phyloP scores from a whole-genome alignment of 768 basidiomycete species.

The Leccinum aurantiacum region DNA sequence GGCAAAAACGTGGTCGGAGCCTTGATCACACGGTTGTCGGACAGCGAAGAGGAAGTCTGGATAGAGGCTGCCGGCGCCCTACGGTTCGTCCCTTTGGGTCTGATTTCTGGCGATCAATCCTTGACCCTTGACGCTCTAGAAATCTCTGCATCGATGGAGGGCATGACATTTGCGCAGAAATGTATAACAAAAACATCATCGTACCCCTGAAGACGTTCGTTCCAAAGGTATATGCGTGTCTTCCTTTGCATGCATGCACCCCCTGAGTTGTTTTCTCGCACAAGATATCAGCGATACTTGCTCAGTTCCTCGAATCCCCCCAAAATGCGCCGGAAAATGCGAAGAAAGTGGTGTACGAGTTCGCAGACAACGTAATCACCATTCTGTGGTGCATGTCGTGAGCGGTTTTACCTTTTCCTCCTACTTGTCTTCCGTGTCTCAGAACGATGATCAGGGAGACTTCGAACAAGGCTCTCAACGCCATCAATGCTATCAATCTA shows the following conservation, averaged over 20 bases:
- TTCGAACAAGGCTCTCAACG: constrained; percentile 78
- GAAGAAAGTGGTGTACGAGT: constrained; percentile 77
- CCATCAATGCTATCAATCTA: constrained; percentile 78
- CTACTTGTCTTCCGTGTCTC: constrained; percentile 14
- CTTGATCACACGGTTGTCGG: constrained; percentile 83
- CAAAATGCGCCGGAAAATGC: constrained; percentile 66
- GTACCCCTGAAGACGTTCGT: constrained; percentile 73
- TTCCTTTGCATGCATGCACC: not conserved
- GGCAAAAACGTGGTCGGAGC: constrained; percentile 88
- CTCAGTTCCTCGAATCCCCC: constrained; percentile 62
- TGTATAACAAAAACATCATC: constrained; percentile 95
- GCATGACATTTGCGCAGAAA: constrained; percentile 92
- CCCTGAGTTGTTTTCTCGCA: not conserved
- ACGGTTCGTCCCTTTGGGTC: constrained; percentile 49
- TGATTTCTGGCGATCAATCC: constrained; percentile 1
- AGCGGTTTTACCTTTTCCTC: constrained; percentile 37
- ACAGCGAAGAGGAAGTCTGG: constrained; percentile 88
- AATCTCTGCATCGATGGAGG: constrained; percentile 96
- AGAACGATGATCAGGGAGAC: constrained; percentile 64
- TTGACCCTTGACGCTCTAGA: constrained; percentile 40
- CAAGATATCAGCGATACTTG: constrained; percentile 73
- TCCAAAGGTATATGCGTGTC: constrained; percentile 57
- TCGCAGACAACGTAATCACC: constrained; percentile 92
- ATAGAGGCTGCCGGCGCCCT: constrained; percentile 86
- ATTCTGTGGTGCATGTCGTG: constrained; percentile 94